Evolutionary conservation across 495 filamentous ascomycete species (phyloP), one percentile per base, ranked within the genome.

Genomic region (Terfezia boudieri): DNA sequence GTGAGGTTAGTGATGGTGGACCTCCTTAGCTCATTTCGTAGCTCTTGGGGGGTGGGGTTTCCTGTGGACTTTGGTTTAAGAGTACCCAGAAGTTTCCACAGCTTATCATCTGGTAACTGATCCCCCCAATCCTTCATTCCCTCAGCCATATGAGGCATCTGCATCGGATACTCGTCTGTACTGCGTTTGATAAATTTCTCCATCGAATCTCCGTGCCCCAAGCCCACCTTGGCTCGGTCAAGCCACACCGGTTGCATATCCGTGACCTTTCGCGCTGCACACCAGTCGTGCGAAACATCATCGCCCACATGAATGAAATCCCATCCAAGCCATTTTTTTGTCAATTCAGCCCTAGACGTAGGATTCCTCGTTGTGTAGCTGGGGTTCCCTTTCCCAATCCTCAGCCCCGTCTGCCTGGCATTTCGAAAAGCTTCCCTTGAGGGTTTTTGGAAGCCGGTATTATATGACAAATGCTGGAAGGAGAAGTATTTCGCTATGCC

Each of bases 371-470:
- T 20, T 46, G 12, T 46, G 14, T 46, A 14, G 8, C 17, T 20
- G 4, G 17, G 14, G 41, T 46, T 46, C 14, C 41, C 41, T 14
- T 46, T 14, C 14, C 12, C 41, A 20, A 20, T 14, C 14, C 41
- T 14, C 1, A 46, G 41, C 14, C 73, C 71, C 57, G 72, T 66
- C 1, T 66, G 61, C 55, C 67, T 70, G 1, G 80, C 82, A 11
- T 78, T 74, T 35, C 77, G 67, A 56, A 83, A 90, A 36, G 88
- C 82, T 14, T 66, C 22, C 7, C 55, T 60, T 59, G 76, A 67
- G 1, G 84, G 84, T 66, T 90, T 90, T 60, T 76, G 75, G 32
- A 64, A 66, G 0, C 81, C 84, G 14, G 79, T 77, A 57, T 87
- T 82, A 59, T 86, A 88, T 55, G 81, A 84, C 48, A 83, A 73